Conservation (phyloP, 208 protist species). For the Trypanosomatidae sp. region DNA sequence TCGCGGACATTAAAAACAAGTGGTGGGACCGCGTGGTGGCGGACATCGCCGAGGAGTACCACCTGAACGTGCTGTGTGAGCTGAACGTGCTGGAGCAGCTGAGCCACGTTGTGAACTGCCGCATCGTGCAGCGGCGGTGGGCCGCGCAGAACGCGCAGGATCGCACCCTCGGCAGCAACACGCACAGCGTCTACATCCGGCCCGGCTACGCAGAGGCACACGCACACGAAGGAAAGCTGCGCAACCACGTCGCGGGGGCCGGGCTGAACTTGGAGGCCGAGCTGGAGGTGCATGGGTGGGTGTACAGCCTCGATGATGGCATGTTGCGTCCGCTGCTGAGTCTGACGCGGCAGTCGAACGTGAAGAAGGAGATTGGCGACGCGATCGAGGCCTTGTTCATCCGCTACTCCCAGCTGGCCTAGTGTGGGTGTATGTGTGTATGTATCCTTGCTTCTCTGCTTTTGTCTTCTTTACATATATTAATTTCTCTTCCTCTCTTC, state of each 20-base stretch:
- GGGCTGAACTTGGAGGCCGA: constrained; percentile 34
- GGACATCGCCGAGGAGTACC: constrained; percentile 39
- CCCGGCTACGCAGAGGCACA: no score
- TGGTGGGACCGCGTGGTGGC: constrained; percentile 58
- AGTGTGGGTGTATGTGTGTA: no score
- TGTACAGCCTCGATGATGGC: constrained; percentile 69
- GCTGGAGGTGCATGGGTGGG: constrained; percentile 78
- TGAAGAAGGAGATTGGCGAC: constrained; percentile 38
- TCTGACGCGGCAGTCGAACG: constrained; percentile 51
- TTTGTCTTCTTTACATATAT: no score
- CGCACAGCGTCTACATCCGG: no score
- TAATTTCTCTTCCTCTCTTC: no score
- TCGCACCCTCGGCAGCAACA: no score
- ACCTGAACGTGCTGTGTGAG: constrained; percentile 68
- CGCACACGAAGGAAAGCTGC: no score
- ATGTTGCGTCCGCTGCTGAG: constrained; percentile 61
- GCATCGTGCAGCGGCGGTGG: constrained; percentile 58
- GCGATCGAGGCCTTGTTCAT: constrained; percentile 65
- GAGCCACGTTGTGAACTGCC: constrained; percentile 59
- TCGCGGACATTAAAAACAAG: constrained; percentile 58
- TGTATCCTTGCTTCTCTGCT: no score
- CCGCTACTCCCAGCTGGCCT: constrained; percentile 55
- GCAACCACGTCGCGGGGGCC: no score
- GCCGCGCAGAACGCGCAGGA: constrained; percentile 50
- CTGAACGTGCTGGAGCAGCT: constrained; percentile 79